These are phyloP conservation scores for Ophiostoma montium DNA, from an alignment of 2,329 filamentous ascomycete genomes.

Conservation along the genomic window DNA sequence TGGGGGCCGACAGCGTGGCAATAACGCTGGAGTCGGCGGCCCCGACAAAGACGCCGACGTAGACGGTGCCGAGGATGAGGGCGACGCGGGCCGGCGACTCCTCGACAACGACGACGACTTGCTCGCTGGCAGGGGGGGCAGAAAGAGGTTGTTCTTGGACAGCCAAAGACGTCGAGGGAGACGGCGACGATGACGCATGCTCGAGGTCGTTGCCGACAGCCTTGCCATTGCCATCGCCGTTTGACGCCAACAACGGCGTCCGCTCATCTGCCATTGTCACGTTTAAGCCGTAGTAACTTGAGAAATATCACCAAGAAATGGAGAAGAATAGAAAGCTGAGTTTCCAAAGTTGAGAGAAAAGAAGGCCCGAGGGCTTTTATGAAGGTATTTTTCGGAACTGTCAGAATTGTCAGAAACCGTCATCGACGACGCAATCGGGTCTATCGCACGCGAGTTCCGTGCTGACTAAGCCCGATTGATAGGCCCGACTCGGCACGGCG, in stretches of 20 bases:
- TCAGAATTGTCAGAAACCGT: too few species aligned
- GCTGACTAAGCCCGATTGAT: too few species aligned
- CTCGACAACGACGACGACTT: slow-evolving; percentile 34
- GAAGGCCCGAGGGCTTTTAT: too few species aligned
- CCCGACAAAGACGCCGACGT: slow-evolving; percentile 48
- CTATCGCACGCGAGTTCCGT: too few species aligned
- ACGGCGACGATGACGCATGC: background rate
- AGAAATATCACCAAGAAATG: too few species aligned
- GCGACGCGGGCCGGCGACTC: slow-evolving; percentile 33
- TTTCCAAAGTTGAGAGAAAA: too few species aligned
- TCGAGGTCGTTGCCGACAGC: background rate
- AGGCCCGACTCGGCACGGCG: too few species aligned
- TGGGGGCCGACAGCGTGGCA: slow-evolving; percentile 70
- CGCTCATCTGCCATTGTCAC: slow-evolving; percentile 1
- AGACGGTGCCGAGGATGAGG: slow-evolving; percentile 41
- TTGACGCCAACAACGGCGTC: slow-evolving; percentile 3
- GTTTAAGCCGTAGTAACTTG: background rate
- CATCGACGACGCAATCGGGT: too few species aligned
- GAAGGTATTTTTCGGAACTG: too few species aligned
- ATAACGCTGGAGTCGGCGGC: slow-evolving; percentile 68
- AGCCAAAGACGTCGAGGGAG: too few species aligned
- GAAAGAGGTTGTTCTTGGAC: too few species aligned
- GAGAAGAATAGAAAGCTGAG: too few species aligned
- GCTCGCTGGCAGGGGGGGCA: slow-evolving; percentile 17
- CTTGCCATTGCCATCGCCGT: background rate